Evolutionary conservation across 108 stramenopile genomes (phyloP), one percentile per base, ranked within the genome.

Genomic region (Pseudonitzschia delicatissima): DNA sequence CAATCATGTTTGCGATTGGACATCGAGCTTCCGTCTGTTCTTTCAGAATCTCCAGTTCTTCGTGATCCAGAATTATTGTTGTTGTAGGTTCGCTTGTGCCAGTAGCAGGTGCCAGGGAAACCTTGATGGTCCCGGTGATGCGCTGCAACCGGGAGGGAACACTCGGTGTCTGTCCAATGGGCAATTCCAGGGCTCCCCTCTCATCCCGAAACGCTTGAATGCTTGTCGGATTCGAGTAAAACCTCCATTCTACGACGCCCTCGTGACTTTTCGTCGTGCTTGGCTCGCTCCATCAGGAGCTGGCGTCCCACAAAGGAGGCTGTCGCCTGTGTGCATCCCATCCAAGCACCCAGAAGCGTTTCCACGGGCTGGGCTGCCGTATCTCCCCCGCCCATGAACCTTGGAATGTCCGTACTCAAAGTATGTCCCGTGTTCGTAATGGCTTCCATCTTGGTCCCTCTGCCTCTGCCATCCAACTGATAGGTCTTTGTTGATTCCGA

Each of bases 311-410:
- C 88, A 77, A 77, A 93, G 0, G 85, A 13, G n/a, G 87, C 86
- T 5, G 92, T 93, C 8, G 87, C 89, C 48, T 87, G 85, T 5
- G 87, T 87, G 70, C 92, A 93, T 6, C 92, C 92, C 37, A 86
- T 65, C 61, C 85, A 71, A 12, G 92, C 74, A 23, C 87, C 85
- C 13, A 93, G 57, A 18, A 93, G 68, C 20, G 67, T 66, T 65
- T 93, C 88, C 18, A 93, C 87, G 0, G 92, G 92, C 72, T 93
- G 89, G 1, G 89, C 86, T 11, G 83, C 84, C 29, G 73, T 62
- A 64, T 92, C 76, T 0, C 25, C 27, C 1, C 88, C 88, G 45
- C 88, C 92, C 87, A 93, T 93, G 36, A 65, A 72, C 44, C 66
- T 73, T n/a, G 92, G 92, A 2, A 93, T 69, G 73, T 89, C 88